Percentiles rank a stretch among this genome's conserved stretches.
Conservation (phyloP, 768 basidiomycete genomes). For the Rhodotorula diobovata region DNA sequence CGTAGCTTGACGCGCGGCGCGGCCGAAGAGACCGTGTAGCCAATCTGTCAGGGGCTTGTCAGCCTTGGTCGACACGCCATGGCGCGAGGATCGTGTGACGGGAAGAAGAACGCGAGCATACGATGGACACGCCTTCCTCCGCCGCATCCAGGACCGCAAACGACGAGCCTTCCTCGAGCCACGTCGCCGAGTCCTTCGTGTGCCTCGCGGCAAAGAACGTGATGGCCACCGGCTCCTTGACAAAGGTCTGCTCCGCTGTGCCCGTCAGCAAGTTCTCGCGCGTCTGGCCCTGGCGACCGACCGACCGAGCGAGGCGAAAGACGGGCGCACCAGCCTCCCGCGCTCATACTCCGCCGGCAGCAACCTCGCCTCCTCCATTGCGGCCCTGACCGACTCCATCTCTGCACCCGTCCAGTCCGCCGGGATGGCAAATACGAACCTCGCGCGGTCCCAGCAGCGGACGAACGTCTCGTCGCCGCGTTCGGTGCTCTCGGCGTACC, state of each 20-base stretch:
- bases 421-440: slow-evolving; percentile 20
- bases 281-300: background rate
- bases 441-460: slow-evolving; percentile 2
- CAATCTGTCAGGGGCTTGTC: background rate
- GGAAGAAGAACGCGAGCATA: background rate
- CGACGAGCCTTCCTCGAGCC: slow-evolving; percentile 11
- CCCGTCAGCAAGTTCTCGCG: background rate
- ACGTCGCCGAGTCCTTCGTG: background rate
- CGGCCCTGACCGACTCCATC: slow-evolving; percentile 4
- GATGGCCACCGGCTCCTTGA: slow-evolving; percentile 16
- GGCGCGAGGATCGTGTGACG: background rate
- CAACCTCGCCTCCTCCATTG: slow-evolving; percentile 7
- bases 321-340: slow-evolving; percentile 7
- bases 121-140: slow-evolving; percentile 17
- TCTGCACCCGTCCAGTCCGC: slow-evolving; percentile 3
- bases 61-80: background rate
- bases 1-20: background rate
- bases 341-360: background rate
- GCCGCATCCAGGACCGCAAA: slow-evolving; percentile 25
- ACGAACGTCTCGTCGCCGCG: slow-evolving; percentile 20
- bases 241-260: slow-evolving; percentile 1
- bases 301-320: background rate
- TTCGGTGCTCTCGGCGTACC: slow-evolving; percentile 9
- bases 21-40: background rate
- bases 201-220: slow-evolving; percentile 8